Conservation (phyloP, 208 protist species). For the Naegleria lovaniensis region DNA sequence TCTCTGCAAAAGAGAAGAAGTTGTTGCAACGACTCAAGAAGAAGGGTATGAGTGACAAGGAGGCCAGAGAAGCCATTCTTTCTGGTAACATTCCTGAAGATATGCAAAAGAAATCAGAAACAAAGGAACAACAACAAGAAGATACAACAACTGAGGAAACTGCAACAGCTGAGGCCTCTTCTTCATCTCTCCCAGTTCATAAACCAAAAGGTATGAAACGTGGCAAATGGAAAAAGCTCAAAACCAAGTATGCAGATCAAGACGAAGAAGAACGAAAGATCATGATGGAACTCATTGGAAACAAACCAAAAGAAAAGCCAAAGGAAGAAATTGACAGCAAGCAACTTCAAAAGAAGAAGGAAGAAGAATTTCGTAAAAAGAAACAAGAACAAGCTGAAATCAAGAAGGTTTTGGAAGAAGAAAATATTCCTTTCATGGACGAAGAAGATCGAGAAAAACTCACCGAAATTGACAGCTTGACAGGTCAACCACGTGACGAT, state of each 20-base stretch:
- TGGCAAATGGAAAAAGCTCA: slow-evolving; percentile 40
- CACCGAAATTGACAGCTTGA: slow-evolving; percentile 48
- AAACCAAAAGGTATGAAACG: slow-evolving; percentile 22
- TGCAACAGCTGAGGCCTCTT: not conserved
- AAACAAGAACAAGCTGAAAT: slow-evolving; percentile 18
- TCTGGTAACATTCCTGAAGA: slow-evolving; percentile 2
- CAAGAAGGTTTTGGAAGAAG: not conserved
- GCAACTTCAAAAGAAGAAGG: not conserved
- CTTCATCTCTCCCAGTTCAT: not conserved
- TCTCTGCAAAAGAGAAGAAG: slow-evolving; percentile 27
- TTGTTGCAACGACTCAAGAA: slow-evolving; percentile 22
- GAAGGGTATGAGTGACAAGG: slow-evolving; percentile 22
- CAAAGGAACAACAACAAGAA: slow-evolving; percentile 26
- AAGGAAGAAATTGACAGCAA: slow-evolving; percentile 14
- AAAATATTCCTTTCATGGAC: slow-evolving; percentile 25
- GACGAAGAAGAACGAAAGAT: slow-evolving; percentile 57
- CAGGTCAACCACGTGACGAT: slow-evolving; percentile 44
- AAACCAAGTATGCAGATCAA: slow-evolving; percentile 51
- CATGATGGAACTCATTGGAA: slow-evolving; percentile 45
- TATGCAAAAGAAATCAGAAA: slow-evolving; percentile 20
- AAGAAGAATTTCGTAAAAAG: not conserved
- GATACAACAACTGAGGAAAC: slow-evolving; percentile 36
- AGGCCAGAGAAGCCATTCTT: not conserved
- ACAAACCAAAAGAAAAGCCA: slow-evolving; percentile 34
- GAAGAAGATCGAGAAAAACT: slow-evolving; percentile 9